Base-by-base conservation (phyloP, 345 rosid genomes). In the Isatis tinctoria region DNA sequence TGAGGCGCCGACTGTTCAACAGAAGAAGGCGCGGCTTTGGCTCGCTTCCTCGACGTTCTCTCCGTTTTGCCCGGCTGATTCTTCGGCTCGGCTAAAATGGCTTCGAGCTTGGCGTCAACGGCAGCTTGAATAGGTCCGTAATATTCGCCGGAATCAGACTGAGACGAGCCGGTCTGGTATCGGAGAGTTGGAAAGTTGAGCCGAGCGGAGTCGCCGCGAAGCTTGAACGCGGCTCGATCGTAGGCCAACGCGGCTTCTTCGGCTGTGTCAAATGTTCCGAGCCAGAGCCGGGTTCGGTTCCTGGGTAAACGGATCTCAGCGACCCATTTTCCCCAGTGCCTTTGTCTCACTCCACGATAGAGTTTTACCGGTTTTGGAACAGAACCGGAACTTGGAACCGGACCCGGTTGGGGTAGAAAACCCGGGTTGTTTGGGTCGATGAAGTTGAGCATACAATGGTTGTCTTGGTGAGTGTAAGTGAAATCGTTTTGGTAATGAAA, bases 241-340 rank as follows among this genome's bases (percentile, higher is more conserved):
- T 94, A 94, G 33, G 98, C 98, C 48, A 88, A 74, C 17, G 98
- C 98, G 7, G 98, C 98, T 78, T 87, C 94, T 66, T 91, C 97
- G 1, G 97, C 98, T 0, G 98, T 88, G 75, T 94, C 97, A 40
- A 88, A 94, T 28, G 98, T 94, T 41, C 98, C 98, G 1, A 94
- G 88, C 98, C 98, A 94, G 45, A 94, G 96, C 14, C 98, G 87
- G 11, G 97, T 88, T 13, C 98, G 87, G 84, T 94, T 88, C 79
- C 80, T 91, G 10, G 98, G 98, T 3, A 94, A 85, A 51, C 98
- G 90, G 79, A 93, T 90, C 90, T 93, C 96, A 0, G 97, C 98
- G 0, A 93, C 98, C 98, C 98, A 93, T 54, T 90, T 93, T 1
- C 98, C 98, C 98, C 98, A 93, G 33, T 93, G 98, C 24, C 98